Evolutionary conservation across 2,329 filamentous ascomycete genomes (phyloP), one percentile per base, ranked within the genome.

Genomic region (Botrytis paeoniae): DNA sequence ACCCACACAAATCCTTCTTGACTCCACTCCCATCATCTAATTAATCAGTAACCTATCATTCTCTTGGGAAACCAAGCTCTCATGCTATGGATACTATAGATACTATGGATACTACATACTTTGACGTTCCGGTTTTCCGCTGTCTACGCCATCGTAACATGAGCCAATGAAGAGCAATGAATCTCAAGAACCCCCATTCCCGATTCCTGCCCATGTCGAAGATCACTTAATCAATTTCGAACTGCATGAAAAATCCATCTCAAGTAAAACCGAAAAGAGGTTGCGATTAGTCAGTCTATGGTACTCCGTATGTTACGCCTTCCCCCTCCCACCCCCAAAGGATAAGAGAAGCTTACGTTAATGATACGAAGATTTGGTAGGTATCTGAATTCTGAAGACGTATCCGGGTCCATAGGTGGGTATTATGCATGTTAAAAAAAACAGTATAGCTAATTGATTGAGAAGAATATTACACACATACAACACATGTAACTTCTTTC

Each of bases 91-190:
- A 57, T 69, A 20, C 41, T 18, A 14, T 62, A 4, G 32, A 35
- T 35, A 35, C n/a, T n/a, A n/a, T n/a, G 25, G 37, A 22, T 20
- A 29, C 29, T 32, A 48, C 62, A 65, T 35, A 65, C 62, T 65
- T 35, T 20, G 29, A 25, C 41, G 7, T 65, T 35, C 62, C 29
- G 10, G 10, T 18, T 48, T 48, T 22, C 62, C 43, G 41, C 39
- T 65, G 43, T 48, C 62, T 35, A 48, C 41, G 12, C 29, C 41
- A 29, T 65, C 69, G 69, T 71, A 71, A 54, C 25, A 37, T 65
- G 32, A 45, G n/a, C 60, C 69, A 71, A 71, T 65, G 29, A 71
- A 39, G 16, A 39, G 10, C 37, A 57, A 71, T 22, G 9, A 54
- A 35, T 29, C 45, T 20, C 29, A 64, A n/a, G 43, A 71, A 35